phyloP scores from a whole-genome alignment of 371 early-diverging fungal species.

The Cokeromyces recurvatus region DNA sequence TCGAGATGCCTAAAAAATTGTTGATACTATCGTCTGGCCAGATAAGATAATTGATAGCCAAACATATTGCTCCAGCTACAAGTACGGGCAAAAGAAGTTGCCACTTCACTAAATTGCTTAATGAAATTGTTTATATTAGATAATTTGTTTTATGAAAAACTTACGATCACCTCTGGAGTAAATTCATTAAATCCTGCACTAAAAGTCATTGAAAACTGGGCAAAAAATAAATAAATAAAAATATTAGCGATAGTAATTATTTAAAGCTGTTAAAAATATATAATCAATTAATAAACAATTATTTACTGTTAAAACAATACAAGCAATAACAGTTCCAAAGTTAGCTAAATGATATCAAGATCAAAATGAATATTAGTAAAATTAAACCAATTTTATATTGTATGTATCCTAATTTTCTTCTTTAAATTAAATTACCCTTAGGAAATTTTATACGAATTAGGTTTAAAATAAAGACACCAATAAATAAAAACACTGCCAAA shows the following conservation, averaged over 20 bases:
- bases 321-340: conserved; percentile 33
- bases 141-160: too few species aligned
- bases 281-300: too few species aligned
- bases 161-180: conserved; percentile 17
- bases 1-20: conserved; percentile 24
- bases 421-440: conserved; percentile 21
- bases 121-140: too few species aligned
- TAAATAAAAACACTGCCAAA: conserved; percentile 31
- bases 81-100: conserved; percentile 30
- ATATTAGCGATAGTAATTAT: background rate
- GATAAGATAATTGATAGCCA: conserved; percentile 30
- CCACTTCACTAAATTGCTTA: conserved; percentile 23
- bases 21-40: conserved; percentile 45
- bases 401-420: background rate
- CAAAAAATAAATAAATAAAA: background rate
- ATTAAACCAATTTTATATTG: too few species aligned
- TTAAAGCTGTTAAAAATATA: too few species aligned
- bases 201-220: conserved; percentile 31
- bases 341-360: too few species aligned
- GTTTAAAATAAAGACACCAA: conserved; percentile 32
- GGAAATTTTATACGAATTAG: conserved; percentile 29
- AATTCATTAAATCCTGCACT: conserved; percentile 14
- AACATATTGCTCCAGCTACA: conserved; percentile 25
- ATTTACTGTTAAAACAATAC: conserved; percentile 29
- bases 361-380: background rate